Evolutionary conservation across 441 rosid genomes (phyloP).

Genomic region (Eruca vesicaria): DNA sequence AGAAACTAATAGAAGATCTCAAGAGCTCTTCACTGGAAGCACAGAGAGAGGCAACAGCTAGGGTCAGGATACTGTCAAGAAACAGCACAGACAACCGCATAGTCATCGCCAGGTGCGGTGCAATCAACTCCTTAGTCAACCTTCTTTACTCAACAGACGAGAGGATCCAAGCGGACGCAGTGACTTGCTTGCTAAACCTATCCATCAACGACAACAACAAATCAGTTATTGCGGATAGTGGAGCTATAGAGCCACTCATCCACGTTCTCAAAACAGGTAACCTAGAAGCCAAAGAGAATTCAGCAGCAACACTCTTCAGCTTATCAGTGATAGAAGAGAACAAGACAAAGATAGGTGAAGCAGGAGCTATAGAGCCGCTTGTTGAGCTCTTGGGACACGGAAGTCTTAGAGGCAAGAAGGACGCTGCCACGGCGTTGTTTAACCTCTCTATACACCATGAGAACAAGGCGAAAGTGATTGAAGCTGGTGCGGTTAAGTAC

Average conservation of each 20-base stretch:
- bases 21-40: constrained; percentile 50
- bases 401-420: constrained; percentile 84
- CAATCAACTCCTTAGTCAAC: constrained; percentile 53
- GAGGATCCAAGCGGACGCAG: constrained; percentile 70
- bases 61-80: constrained; percentile 71
- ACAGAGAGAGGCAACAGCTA: constrained; percentile 60
- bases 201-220: constrained; percentile 89
- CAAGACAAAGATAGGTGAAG: constrained; percentile 77
- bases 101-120: constrained; percentile 72
- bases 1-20: constrained; percentile 69
- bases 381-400: constrained; percentile 83
- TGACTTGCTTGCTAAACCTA: constrained; percentile 89
- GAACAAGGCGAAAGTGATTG: constrained; percentile 71
- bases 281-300: constrained; percentile 78
- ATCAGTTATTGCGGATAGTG: constrained; percentile 61
- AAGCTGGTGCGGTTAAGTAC: constrained; percentile 82
- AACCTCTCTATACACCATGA: constrained; percentile 82
- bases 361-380: constrained; percentile 82
- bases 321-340: constrained; percentile 83
- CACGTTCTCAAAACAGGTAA: constrained; percentile 75
- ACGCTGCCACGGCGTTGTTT: constrained; percentile 86
- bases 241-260: constrained; percentile 77
- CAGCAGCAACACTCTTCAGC: constrained; percentile 95
- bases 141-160: constrained; percentile 61
- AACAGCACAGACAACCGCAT: constrained; percentile 81